Evolutionary conservation across 352 stramenopile species (phyloP).

Genomic region (Phytophthora rubi): DNA sequence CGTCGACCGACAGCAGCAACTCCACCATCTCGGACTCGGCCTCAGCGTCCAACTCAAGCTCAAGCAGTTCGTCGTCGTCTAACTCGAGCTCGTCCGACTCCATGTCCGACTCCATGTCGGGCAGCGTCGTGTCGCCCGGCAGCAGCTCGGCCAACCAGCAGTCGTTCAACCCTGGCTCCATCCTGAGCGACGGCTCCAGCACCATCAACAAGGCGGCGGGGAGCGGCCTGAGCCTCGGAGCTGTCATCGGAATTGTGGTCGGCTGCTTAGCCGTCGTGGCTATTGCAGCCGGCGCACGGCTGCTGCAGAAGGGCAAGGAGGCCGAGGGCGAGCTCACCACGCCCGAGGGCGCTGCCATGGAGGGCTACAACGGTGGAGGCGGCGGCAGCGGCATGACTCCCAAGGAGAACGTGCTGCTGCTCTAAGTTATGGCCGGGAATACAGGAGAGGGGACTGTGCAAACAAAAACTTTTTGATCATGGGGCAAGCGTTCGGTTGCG

Average conservation of each 20-base stretch:
- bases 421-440: conserved; percentile 69
- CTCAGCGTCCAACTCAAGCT: background rate
- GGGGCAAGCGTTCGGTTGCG: conserved; percentile 26
- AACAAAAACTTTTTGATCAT: conserved; percentile 42
- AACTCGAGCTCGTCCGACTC: conserved; percentile 17
- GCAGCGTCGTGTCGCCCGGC: conserved; percentile 22
- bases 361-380: conserved; percentile 53
- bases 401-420: conserved; percentile 83
- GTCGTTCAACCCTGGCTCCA: conserved; percentile 46
- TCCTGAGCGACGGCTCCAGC: conserved; percentile 34
- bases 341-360: conserved; percentile 32
- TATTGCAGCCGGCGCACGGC: conserved; percentile 65
- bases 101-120: conserved; percentile 20
- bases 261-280: conserved; percentile 77
- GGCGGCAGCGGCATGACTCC: conserved; percentile 74
- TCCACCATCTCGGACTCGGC: conserved; percentile 8
- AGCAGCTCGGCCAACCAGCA: conserved; percentile 46
- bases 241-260: conserved; percentile 69
- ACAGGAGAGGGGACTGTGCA: conserved; percentile 33
- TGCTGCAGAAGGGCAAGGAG: conserved; percentile 77
- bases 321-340: conserved; percentile 42
- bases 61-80: conserved; percentile 5
- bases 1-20: conserved; percentile 20
- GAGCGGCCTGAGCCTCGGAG: conserved; percentile 37
- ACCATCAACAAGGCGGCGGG: background rate